Conservation (phyloP, 305 asterid genomes). For the Solanum hybrid region DNA sequence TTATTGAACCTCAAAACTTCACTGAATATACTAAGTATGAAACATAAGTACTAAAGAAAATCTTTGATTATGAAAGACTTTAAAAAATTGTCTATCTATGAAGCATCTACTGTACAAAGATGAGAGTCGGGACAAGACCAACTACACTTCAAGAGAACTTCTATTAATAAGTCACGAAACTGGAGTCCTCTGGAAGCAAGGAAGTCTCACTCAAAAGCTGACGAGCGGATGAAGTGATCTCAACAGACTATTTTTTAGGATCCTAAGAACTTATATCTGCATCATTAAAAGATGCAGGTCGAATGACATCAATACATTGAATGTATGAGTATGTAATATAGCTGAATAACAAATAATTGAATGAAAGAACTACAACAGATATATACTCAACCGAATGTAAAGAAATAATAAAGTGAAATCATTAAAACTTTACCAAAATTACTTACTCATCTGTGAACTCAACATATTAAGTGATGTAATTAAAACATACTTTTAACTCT, state of each 20-base stretch:
- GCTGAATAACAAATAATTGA: too few relatives aligned
- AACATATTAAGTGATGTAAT: too few relatives aligned
- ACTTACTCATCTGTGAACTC: not conserved
- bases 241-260: not conserved
- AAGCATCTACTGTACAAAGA: too few relatives aligned
- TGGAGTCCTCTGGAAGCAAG: not conserved
- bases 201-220: not conserved
- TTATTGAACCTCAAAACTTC: not conserved
- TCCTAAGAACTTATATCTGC: not conserved
- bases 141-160: not conserved
- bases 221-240: not conserved
- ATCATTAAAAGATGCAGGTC: not conserved
- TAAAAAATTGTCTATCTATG: not conserved
- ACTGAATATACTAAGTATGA: not conserved
- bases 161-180: not conserved
- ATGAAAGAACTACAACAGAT: not conserved
- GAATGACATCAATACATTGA: not conserved
- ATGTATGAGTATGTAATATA: not conserved
- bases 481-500: too few relatives aligned
- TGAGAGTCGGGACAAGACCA: not conserved
- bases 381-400: not conserved
- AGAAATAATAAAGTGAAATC: too few relatives aligned
- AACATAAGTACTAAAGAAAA: not conserved
- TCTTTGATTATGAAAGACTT: not conserved
- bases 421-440: not conserved